Evolutionary conservation across 2,329 filamentous ascomycete species (phyloP), one percentile per base, ranked within the genome.

Genomic region (Neonectria magnoliae): DNA sequence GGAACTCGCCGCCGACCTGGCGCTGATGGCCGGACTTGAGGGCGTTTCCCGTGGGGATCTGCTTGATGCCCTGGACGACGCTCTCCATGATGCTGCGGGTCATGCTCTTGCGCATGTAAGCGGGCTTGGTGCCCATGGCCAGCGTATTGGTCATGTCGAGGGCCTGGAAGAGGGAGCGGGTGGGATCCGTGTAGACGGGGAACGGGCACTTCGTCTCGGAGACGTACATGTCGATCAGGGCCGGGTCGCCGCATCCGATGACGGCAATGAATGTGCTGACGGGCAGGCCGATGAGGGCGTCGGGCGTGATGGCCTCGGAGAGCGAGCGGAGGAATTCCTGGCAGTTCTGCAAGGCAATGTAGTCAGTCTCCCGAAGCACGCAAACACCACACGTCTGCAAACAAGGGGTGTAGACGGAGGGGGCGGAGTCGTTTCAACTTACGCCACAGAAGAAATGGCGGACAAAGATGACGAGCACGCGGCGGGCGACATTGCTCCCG

Each of bases 361-460:
- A 13, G 54, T 33, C 16, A 25, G 8, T 52, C 42, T n/a, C 33
- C 20, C 11, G 36, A 20, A 11, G 2, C 25, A 41, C 33, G 36
- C 7, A 42, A 42, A 18, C 14, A 51, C 41, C 11, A 41, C 20
- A 13, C n/a, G 42, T 10, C n/a, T 42, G n/a, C 38, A 42, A 16
- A 42, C n/a, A n/a, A n/a, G 8, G 16, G n/a, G n/a, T n/a, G n/a
- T 5, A 13, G 3, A 7, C 10, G 13, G 33, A 36, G 38, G 38
- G 33, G 47, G 25, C 13, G 38, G 41, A 11, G 29, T 36, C 8
- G 25, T 56, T 55, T 44, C 33, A 45, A 84, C 90, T 77, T 83
- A 93, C 91, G 38, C 91, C 91, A 75, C 92, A 94, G 83, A 92
- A 93, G 79, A 94, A 94, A 79, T 94, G 91, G 48, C 92, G 86